Evolutionary conservation across 306 rosid genomes (phyloP), one percentile per base, ranked within the genome.

Genomic region (Mimosa pudica): DNA sequence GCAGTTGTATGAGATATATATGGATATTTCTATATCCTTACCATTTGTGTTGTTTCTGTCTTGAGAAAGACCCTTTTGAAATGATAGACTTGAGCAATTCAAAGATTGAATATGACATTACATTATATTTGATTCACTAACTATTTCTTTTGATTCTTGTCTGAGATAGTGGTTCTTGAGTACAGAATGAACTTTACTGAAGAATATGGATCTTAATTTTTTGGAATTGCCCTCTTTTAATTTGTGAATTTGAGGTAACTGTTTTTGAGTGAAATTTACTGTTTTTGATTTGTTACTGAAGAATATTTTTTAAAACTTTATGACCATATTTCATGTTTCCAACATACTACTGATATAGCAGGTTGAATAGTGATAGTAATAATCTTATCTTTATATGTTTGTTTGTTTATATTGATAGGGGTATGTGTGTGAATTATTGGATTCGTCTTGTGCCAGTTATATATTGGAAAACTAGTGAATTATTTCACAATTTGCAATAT

Each of bases 91-190:
- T 66, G 78, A 51, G 74, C 76, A 73, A 83, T 83, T 81, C 75
- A 82, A 10, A 54, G 84, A 75, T 63, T 80, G 89, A 86, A 78
- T 35, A 82, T 54, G 94, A 87, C 88, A 80, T 78, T 82, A 83
- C 88, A 61, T 76, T 70, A 35, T 36, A 36, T 86, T 75, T 79
- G 74, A 71, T 74, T 46, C 55, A 16, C 2, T n/a, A 0, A n/a
- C 46, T 63, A 32, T 78, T 78, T 78, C 69, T 75, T 76, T 70
- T 9, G 65, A 3, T 60, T 44, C 76, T 83, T 79, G 89, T 85
- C 91, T 75, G 54, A 82, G 77, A 51, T 20, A 14, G 57, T 41
- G 81, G 84, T 85, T 74, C 49, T 8, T 63, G 81, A 14, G 30
- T 24, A 24, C 62, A 41, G 7, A 36, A 17, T 42, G 24, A 8